These are phyloP conservation scores for Rubus parviflorus DNA, from an alignment of 306 rosid genomes.

Conservation along the genomic window DNA sequence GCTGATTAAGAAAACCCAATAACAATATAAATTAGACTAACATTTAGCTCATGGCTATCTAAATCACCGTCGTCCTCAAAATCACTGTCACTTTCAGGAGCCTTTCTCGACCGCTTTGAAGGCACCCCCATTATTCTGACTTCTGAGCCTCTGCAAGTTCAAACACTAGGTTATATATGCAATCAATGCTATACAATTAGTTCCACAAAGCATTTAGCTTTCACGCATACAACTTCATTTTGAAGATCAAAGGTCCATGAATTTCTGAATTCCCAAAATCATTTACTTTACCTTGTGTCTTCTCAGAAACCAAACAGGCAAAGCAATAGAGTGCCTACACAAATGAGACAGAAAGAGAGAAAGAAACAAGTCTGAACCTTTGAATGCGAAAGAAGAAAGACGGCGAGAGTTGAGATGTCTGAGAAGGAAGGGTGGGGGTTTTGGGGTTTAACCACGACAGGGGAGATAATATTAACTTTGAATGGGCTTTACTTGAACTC, in stretches of 20 bases:
- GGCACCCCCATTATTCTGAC: conserved; percentile 21
- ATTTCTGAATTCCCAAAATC: neutral
- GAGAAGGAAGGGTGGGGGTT: neutral
- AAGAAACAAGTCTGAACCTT: neutral
- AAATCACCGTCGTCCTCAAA: conserved; percentile 21
- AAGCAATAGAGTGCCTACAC: neutral
- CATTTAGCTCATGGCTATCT: conserved; percentile 19
- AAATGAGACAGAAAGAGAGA: neutral
- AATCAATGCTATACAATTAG: neutral
- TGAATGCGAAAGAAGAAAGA: no score
- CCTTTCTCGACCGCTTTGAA: conserved; percentile 24
- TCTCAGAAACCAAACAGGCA: neutral
- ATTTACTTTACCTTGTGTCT: neutral
- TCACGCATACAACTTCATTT: neutral
- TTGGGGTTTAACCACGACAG: neutral
- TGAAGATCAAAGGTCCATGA: neutral
- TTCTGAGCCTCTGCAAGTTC: neutral
- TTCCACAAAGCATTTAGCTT: neutral
- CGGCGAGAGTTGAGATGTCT: neutral
- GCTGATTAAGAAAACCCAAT: neutral
- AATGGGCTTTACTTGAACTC: no score
- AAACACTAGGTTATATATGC: neutral
- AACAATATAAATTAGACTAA: conserved; percentile 10
- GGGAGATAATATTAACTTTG: no score
- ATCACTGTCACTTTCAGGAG: conserved; percentile 30